phyloP scores from a whole-genome alignment of 2,329 filamentous ascomycete species.

The Xylaria sp. region DNA sequence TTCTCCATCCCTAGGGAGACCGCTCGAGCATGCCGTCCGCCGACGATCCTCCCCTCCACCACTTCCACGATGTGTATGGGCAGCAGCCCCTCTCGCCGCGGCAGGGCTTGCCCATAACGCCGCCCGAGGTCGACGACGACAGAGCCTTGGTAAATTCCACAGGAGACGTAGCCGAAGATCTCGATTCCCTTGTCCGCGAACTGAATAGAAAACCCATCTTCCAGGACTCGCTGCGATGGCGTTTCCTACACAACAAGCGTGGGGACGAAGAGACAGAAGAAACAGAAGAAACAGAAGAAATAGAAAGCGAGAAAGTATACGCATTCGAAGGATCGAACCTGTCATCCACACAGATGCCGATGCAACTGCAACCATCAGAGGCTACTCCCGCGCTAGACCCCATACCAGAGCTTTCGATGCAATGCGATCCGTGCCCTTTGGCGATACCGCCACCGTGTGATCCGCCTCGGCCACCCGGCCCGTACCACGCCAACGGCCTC shows the following conservation, averaged over 20 bases:
- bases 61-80: slow-evolving; percentile 8
- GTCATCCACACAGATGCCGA: background rate
- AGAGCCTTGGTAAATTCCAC: background rate
- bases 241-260: background rate
- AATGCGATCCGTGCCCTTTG: slow-evolving; percentile 16
- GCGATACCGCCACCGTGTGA: slow-evolving; percentile 10
- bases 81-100: slow-evolving; percentile 4
- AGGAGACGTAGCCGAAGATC: slow-evolving; percentile 10
- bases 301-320: background rate
- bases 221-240: slow-evolving; percentile 23
- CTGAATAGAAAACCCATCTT: slow-evolving; percentile 23
- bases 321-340: background rate
- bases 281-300: background rate
- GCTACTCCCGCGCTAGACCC: slow-evolving; percentile 20
- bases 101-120: slow-evolving; percentile 6
- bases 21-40: slow-evolving; percentile 30
- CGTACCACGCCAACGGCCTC: background rate
- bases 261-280: background rate
- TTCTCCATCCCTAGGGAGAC: slow-evolving; percentile 35
- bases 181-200: slow-evolving; percentile 21
- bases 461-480: slow-evolving; percentile 9
- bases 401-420: slow-evolving; percentile 16
- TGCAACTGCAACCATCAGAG: slow-evolving; percentile 17
- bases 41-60: slow-evolving; percentile 29
- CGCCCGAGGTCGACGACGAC: slow-evolving; percentile 12